Conservation (phyloP, 2,329 filamentous ascomycete species). For the Apiospora kogelbergensis region DNA sequence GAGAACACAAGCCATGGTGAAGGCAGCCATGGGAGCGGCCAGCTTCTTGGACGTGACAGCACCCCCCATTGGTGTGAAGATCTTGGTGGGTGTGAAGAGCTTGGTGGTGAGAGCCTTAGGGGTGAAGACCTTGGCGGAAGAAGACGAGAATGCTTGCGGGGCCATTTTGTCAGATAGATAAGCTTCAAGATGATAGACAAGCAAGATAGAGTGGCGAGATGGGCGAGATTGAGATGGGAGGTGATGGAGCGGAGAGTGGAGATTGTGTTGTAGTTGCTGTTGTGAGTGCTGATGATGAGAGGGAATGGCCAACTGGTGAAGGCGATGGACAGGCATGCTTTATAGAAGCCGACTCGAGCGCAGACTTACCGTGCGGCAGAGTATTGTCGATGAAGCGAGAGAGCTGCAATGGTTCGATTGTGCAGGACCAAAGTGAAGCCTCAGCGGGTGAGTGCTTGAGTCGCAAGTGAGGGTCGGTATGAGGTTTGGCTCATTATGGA, state of each 20-base stretch:
- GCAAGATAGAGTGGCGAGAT: background rate
- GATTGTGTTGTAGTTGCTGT: background rate
- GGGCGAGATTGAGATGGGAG: background rate
- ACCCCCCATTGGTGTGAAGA: conserved; percentile 13
- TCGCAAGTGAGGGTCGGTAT: conserved; percentile 4
- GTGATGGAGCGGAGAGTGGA: background rate
- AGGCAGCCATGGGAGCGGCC: conserved; percentile 15
- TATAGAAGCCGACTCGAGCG: background rate
- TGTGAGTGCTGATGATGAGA: background rate
- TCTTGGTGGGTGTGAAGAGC: conserved; percentile 7
- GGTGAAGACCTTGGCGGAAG: background rate
- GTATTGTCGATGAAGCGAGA: background rate
- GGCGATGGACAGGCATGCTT: background rate
- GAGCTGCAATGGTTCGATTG: background rate
- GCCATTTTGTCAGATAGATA: background rate
- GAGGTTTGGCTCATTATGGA: conserved; percentile 6
- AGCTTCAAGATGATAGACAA: background rate
- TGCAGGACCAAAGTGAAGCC: background rate
- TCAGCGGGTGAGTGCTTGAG: background rate
- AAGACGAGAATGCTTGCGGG: background rate
- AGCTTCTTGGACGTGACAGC: conserved; percentile 6
- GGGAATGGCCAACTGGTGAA: background rate
- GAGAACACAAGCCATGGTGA: conserved; percentile 15
- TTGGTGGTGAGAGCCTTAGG: conserved; percentile 2
- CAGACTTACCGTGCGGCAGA: background rate